phyloP scores from a whole-genome alignment of 352 stramenopile species.

The Elongisporangium anandrum region DNA sequence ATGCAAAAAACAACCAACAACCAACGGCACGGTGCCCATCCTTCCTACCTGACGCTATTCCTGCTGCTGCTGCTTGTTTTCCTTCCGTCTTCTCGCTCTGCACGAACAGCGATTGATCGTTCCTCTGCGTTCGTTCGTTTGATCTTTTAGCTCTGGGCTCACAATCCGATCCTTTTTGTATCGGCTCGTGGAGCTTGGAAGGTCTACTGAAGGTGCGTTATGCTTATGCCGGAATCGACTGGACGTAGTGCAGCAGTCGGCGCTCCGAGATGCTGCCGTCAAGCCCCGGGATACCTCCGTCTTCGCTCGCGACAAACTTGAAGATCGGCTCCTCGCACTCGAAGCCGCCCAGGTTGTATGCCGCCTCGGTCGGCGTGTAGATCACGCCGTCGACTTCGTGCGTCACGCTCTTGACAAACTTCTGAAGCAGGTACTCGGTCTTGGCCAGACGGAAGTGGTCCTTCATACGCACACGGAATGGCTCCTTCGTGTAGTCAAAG shows the following conservation, averaged over 20 bases:
- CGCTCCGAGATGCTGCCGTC: constrained; percentile 80
- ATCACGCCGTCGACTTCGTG: constrained; percentile 86
- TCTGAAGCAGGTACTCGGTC: constrained; percentile 82
- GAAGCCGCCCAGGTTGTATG: constrained; percentile 83
- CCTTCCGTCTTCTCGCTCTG: too few species aligned
- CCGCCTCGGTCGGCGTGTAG: constrained; percentile 78
- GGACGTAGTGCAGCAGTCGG: constrained; percentile 76
- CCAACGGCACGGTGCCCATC: not conserved
- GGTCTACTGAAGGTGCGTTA: too few species aligned
- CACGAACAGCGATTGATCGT: too few species aligned
- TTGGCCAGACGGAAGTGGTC: constrained; percentile 85
- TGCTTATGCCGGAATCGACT: constrained; percentile 58
- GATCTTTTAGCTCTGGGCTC: too few species aligned
- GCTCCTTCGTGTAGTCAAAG: constrained; percentile 76
- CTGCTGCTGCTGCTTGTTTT: too few species aligned
- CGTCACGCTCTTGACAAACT: constrained; percentile 83
- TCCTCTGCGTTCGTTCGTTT: too few species aligned
- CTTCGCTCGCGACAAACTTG: constrained; percentile 87
- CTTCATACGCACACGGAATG: constrained; percentile 88
- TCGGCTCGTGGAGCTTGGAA: too few species aligned
- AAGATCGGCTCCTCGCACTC: constrained; percentile 83
- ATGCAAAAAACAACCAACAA: constrained; percentile 1
- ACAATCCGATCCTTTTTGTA: too few species aligned
- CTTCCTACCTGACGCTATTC: too few species aligned
- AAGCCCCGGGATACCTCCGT: constrained; percentile 69